phyloP scores from a whole-genome alignment of 495 filamentous ascomycete species.

The Hypoxylon trugodes region DNA sequence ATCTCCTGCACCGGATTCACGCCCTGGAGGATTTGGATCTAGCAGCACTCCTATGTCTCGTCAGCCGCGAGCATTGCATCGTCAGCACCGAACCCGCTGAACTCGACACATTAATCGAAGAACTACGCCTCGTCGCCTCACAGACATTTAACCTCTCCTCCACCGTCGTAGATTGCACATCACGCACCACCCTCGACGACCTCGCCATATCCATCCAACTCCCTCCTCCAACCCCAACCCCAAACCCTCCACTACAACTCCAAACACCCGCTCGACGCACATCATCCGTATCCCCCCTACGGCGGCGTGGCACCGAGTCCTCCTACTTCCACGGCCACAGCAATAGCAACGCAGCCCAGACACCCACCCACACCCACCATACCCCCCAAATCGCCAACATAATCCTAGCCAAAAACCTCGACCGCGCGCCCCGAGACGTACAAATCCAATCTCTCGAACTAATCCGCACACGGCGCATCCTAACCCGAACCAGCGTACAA shows the following conservation, averaged over 20 bases:
- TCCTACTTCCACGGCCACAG: constrained; percentile 12
- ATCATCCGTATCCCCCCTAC: constrained; percentile 25
- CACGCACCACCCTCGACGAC: constrained; percentile 77
- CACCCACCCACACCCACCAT: constrained; percentile 1
- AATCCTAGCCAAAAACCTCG: constrained; percentile 81
- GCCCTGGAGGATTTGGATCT: constrained; percentile 88
- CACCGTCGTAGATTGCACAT: constrained; percentile 73
- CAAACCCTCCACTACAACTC: constrained; percentile 23
- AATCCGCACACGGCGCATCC: constrained; percentile 79
- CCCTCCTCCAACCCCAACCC: constrained; percentile 29
- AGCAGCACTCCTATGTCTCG: constrained; percentile 80
- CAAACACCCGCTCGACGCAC: constrained; percentile 18
- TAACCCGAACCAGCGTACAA: constrained; percentile 73
- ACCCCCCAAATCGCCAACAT: constrained; percentile 73
- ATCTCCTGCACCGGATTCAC: constrained; percentile 70
- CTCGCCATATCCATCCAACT: constrained; percentile 70
- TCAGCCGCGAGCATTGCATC: constrained; percentile 85
- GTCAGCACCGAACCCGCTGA: constrained; percentile 72
- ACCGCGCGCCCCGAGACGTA: constrained; percentile 71
- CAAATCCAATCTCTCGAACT: constrained; percentile 92
- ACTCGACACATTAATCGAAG: constrained; percentile 71
- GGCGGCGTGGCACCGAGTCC: constrained; percentile 25
- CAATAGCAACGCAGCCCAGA: background rate
- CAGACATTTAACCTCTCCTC: constrained; percentile 75
- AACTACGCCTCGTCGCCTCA: constrained; percentile 75